Conservation (phyloP, 306 rosid species). For the Vachellia pachyceras region DNA sequence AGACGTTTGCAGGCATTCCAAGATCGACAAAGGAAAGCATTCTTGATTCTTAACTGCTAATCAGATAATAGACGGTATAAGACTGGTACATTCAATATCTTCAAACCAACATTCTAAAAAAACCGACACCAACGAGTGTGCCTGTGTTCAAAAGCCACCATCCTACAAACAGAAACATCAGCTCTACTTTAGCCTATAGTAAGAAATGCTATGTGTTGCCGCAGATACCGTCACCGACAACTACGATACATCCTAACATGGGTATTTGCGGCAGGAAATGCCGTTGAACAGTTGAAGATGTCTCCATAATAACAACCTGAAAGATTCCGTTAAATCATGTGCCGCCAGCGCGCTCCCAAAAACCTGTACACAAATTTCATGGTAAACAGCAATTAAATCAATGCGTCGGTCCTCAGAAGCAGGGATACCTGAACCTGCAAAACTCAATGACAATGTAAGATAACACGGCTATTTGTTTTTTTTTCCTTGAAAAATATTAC, state of each 20-base stretch:
- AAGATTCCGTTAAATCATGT: conserved; percentile 35
- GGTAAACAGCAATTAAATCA: conserved; percentile 64
- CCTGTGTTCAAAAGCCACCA: neutral
- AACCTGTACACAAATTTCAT: conserved; percentile 78
- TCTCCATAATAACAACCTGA: conserved; percentile 32
- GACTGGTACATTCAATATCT: too few relatives aligned
- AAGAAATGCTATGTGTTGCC: neutral
- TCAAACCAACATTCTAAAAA: neutral
- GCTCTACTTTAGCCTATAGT: neutral
- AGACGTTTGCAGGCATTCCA: too few relatives aligned
- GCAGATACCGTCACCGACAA: conserved; percentile 8
- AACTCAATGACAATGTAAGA: conserved; percentile 56
- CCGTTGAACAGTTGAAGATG: conserved; percentile 1
- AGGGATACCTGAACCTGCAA: conserved; percentile 81
- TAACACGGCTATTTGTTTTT: conserved; percentile 7
- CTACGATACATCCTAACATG: neutral
- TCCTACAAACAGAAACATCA: neutral
- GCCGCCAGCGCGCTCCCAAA: conserved; percentile 29
- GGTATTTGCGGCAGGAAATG: neutral
- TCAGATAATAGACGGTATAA: too few relatives aligned
- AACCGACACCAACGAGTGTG: neutral
- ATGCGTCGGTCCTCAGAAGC: conserved; percentile 49
- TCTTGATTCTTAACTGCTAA: too few relatives aligned
- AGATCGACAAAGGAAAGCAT: too few relatives aligned
- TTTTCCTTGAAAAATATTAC: neutral